Evolutionary conservation across 2,329 filamentous ascomycete genomes (phyloP).

Genomic region (Colletotrichum gloeosporioides): DNA sequence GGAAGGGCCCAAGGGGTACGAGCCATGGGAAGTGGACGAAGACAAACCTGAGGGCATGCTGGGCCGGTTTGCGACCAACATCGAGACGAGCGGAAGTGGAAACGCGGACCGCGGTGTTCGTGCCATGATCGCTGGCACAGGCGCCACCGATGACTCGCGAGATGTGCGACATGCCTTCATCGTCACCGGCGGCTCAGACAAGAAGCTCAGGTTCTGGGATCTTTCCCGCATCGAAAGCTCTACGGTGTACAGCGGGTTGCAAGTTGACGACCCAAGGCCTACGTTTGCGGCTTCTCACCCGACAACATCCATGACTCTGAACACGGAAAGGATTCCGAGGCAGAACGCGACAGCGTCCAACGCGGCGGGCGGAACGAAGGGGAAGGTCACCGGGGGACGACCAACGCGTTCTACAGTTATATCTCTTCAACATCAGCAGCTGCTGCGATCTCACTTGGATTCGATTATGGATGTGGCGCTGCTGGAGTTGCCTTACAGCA

Average conservation of each 20-base stretch:
- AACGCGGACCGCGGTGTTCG: constrained; percentile 72
- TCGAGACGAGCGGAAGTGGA: constrained; percentile 64
- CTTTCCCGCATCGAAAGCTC: constrained; percentile 79
- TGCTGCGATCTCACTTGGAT: constrained; percentile 88
- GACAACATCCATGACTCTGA: constrained; percentile 66
- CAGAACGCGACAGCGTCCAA: constrained; percentile 37
- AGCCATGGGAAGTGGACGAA: constrained; percentile 88
- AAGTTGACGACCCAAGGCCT: constrained; percentile 73
- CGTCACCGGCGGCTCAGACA: constrained; percentile 86
- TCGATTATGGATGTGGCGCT: constrained; percentile 87
- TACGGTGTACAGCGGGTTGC: constrained; percentile 79
- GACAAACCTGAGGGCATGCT: constrained; percentile 89
- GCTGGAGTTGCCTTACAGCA: constrained; percentile 87
- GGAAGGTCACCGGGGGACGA: constrained; percentile 36
- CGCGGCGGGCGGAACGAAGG: constrained; percentile 34
- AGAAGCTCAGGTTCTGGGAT: constrained; percentile 95
- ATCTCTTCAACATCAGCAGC: constrained; percentile 83
- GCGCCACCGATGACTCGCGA: constrained; percentile 71
- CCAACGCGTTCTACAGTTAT: constrained; percentile 83
- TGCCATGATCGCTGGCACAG: constrained; percentile 75
- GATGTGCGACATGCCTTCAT: constrained; percentile 84
- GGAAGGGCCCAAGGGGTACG: constrained; percentile 70
- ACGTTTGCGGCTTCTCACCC: constrained; percentile 72
- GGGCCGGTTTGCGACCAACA: constrained; percentile 78
- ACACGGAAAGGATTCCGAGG: constrained; percentile 64